Conservation (phyloP, 2,329 filamentous ascomycete species). For the Aspergillus felis region DNA sequence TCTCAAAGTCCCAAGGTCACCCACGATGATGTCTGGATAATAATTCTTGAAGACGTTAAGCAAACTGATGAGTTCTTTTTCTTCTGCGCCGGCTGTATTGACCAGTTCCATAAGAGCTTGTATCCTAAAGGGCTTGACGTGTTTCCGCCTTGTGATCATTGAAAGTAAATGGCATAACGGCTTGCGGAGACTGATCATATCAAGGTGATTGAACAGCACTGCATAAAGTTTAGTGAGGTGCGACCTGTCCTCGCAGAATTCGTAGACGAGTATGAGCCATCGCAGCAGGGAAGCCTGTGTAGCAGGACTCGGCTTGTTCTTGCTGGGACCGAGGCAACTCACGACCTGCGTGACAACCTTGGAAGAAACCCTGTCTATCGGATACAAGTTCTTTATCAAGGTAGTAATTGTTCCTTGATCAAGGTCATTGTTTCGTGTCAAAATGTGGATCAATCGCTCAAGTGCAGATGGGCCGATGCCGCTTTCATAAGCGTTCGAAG, state of each 20-base stretch:
- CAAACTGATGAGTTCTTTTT: slow-evolving; percentile 69
- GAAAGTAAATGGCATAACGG: slow-evolving; percentile 72
- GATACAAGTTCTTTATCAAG: slow-evolving; percentile 72
- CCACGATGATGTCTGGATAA: slow-evolving; percentile 82
- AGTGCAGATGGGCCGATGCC: slow-evolving; percentile 63
- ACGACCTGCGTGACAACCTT: slow-evolving; percentile 63
- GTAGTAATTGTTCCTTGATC: slow-evolving; percentile 70
- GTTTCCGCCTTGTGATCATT: slow-evolving; percentile 72
- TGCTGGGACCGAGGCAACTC: slow-evolving; percentile 71
- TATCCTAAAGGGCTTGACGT: slow-evolving; percentile 80
- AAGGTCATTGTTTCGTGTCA: slow-evolving; percentile 64
- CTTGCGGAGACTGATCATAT: slow-evolving; percentile 72
- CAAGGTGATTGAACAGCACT: slow-evolving; percentile 74
- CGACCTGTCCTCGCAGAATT: slow-evolving; percentile 61
- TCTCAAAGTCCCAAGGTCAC: slow-evolving; percentile 52
- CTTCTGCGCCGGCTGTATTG: slow-evolving; percentile 56
- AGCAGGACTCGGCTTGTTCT: slow-evolving; percentile 66
- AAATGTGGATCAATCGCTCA: slow-evolving; percentile 60
- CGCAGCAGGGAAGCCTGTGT: slow-evolving; percentile 69
- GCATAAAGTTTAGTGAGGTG: slow-evolving; percentile 67
- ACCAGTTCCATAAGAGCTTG: slow-evolving; percentile 61
- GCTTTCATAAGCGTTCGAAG: slow-evolving; percentile 61
- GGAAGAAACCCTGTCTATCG: slow-evolving; percentile 59
- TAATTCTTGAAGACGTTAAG: slow-evolving; percentile 85
- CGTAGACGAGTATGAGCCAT: slow-evolving; percentile 76